A percentile compares a stretch with the other conserved stretches of the same genome.
Evolutionary conservation across 192 early-diverging fungal genomes (phyloP).

Genomic region (Coemansia guatemalensis): DNA sequence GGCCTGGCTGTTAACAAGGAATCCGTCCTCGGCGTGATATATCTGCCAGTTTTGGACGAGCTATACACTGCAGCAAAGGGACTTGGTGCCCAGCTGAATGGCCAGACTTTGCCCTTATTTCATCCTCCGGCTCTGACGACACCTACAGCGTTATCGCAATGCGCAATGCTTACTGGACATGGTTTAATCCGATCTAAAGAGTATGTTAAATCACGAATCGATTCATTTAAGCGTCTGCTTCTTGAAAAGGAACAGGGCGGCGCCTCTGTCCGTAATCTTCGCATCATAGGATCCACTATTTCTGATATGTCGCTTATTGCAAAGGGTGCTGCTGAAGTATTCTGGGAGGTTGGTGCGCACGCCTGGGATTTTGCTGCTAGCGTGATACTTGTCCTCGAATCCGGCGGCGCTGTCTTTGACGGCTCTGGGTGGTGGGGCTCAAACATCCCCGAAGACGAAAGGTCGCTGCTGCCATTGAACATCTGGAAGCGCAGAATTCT

Average conservation of each 20-base stretch:
- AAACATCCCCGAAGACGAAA: conserved; percentile 14
- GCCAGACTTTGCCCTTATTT: conserved; percentile 61
- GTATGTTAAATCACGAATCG: conserved; percentile 68
- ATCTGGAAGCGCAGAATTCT: conserved; percentile 44
- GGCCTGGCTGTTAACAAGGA: conserved; percentile 70
- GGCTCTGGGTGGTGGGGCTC: conserved; percentile 54
- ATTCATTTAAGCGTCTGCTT: conserved; percentile 66
- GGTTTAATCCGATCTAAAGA: conserved; percentile 66
- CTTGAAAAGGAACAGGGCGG: conserved; percentile 54
- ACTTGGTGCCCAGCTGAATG: conserved; percentile 38
- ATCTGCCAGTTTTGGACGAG: conserved; percentile 87
- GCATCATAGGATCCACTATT: conserved; percentile 75
- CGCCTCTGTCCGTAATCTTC: conserved; percentile 66
- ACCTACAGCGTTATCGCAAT: conserved; percentile 64
- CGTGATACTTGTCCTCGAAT: conserved; percentile 75
- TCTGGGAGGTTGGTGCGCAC: conserved; percentile 85
- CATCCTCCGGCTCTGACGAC: conserved; percentile 55
- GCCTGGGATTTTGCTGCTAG: conserved; percentile 89
- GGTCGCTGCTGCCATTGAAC: conserved; percentile 21
- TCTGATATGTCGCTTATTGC: conserved; percentile 78
- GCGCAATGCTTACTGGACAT: conserved; percentile 79
- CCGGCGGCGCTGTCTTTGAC: conserved; percentile 79
- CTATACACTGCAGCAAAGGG: conserved; percentile 54
- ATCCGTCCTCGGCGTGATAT: conserved; percentile 87
- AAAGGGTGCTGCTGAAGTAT: conserved; percentile 78